Evolutionary conservation across 306 rosid genomes (phyloP), one percentile per base, ranked within the genome.

Genomic region (Datisca glomerata): DNA sequence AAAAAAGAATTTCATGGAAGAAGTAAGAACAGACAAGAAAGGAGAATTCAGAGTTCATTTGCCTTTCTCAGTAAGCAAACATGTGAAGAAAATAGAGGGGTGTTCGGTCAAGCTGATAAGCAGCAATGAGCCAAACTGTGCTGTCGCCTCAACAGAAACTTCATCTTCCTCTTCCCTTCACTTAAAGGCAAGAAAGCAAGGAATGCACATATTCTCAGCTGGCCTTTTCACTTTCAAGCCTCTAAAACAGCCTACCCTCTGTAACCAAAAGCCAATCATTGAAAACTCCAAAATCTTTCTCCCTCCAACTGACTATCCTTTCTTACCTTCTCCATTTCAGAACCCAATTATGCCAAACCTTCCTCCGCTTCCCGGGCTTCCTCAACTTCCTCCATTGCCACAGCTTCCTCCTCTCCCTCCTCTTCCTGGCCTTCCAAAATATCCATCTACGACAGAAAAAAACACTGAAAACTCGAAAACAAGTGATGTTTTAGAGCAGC

Each of bases 151-250:
- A 53, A 8, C n/a, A n/a, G n/a, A n/a, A n/a, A n/a, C 65, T 38
- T 55, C 93, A 1, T 31, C 67, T 6, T 57, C 94, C 18, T 74
- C 79, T 53, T 62, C 79, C 10, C 50, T 83, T 21, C 63, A 32
- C 23, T 79, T 83, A 37, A 70, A 72, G 62, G 50, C 78, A 64
- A 74, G 46, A 54, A 49, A 53, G 43, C 61, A 69, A 33, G 70
- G 66, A 31, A 67, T 57, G 2, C 89, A 74, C 32, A 54, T 68
- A 12, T 87, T 79, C 64, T 83, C 89, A 35, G 95, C 95, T 51
- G 97, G 97, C 12, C 28, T 76, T 39, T 77, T 89, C 75, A 80
- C 95, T 45, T 89, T 89, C 79, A 74, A 72, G 60, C 97, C 97
- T 10, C 43, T 22, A 4, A 70, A 60, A 11, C 76, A 50, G 24